Percentiles rank a stretch among this genome's conserved stretches.
Conservation (phyloP, 169 alveolate genomes). For the Plasmodium malariae region DNA sequence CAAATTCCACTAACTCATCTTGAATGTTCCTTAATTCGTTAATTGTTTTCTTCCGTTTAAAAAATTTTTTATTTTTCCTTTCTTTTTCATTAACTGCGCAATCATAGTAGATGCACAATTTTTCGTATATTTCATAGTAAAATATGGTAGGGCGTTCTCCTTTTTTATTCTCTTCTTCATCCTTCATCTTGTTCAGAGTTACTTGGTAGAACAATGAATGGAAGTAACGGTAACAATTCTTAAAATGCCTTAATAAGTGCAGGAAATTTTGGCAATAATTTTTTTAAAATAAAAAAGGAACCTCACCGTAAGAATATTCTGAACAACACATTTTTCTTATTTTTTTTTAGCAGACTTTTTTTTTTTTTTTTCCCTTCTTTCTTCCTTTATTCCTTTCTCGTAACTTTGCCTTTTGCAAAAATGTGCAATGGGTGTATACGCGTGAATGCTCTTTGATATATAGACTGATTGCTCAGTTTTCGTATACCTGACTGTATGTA, state of each 20-base stretch:
- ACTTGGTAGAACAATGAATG: neutral
- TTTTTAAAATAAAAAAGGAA: neutral
- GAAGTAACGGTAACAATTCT: neutral
- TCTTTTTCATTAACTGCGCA: slow-evolving; percentile 71
- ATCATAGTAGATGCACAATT: slow-evolving; percentile 40
- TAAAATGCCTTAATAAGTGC: neutral
- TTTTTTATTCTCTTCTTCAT: slow-evolving; percentile 5
- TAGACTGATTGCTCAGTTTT: no score
- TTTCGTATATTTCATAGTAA: slow-evolving; percentile 47
- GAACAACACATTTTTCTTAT: neutral
- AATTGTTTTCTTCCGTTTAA: slow-evolving; percentile 11
- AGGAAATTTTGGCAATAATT: neutral
- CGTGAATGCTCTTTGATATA: no score
- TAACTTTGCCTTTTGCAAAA: neutral
- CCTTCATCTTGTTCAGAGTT: slow-evolving; percentile 18
- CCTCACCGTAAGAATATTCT: neutral
- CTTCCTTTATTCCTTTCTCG: neutral
- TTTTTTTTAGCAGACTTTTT: neutral
- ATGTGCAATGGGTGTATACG: no score
- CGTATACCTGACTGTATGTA: no score
- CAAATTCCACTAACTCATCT: slow-evolving; percentile 25
- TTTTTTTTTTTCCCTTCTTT: slow-evolving; percentile 4
- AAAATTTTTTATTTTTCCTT: slow-evolving; percentile 57
- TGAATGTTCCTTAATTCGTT: slow-evolving; percentile 25
- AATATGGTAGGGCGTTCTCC: slow-evolving; percentile 25